Evolutionary conservation across 352 stramenopile genomes (phyloP).

Genomic region (Phytophthora aleatoria): DNA sequence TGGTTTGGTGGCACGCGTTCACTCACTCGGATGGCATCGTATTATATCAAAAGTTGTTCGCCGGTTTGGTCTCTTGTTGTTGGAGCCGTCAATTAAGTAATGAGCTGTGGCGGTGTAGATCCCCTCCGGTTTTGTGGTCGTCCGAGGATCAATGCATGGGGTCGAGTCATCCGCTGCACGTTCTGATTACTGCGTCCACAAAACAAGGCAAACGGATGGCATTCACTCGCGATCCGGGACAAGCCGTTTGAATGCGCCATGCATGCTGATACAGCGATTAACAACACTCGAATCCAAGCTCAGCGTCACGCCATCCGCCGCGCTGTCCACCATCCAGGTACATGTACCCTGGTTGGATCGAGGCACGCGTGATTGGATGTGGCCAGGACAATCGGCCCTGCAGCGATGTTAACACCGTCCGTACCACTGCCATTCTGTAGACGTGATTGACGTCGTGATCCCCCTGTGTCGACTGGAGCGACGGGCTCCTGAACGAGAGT

Average conservation of each 20-base stretch:
- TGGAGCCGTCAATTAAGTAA: too few species aligned
- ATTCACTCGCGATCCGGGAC: not conserved
- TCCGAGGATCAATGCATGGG: not conserved
- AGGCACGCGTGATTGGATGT: conserved; percentile 16
- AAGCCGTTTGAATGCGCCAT: conserved; percentile 10
- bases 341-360: conserved; percentile 23
- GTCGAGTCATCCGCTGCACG: conserved; percentile 12
- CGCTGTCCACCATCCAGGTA: conserved; percentile 13
- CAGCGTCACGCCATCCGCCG: conserved; percentile 15
- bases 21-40: too few species aligned
- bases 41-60: too few species aligned
- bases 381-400: not conserved
- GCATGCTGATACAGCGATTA: conserved; percentile 19
- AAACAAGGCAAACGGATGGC: not conserved
- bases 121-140: not conserved
- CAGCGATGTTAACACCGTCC: not conserved
- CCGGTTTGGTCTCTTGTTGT: too few species aligned
- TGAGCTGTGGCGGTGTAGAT: not conserved
- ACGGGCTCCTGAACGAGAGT: conserved; percentile 8
- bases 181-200: conserved; percentile 11
- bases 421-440: not conserved
- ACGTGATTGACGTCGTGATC: conserved; percentile 3
- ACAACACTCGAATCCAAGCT: conserved; percentile 4
- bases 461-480: conserved; percentile 9
- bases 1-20: too few species aligned